A percentile compares a stretch with the other conserved stretches of the same genome.
Evolutionary conservation across 345 rosid species (phyloP).

Genomic region (Microcos paniculata): DNA sequence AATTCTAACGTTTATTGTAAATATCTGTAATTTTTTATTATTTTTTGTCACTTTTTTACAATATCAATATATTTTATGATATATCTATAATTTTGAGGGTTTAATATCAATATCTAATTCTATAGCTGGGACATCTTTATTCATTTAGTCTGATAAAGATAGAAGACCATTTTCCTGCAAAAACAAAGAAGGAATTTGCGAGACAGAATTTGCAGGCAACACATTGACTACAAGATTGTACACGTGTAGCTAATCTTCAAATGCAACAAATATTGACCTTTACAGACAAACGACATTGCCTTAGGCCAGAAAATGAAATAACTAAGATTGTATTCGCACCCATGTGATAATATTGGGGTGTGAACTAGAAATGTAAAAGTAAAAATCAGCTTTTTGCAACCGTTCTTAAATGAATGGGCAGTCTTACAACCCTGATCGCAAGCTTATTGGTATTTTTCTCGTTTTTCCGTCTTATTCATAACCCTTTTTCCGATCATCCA

Average conservation of each 20-base stretch:
- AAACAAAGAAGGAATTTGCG: background rate
- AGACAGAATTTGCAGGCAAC: background rate
- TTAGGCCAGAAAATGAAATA: background rate
- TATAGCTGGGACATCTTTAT: no score
- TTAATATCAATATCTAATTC: no score
- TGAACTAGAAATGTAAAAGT: background rate
- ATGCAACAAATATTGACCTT: background rate
- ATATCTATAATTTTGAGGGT: no score
- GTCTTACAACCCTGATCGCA: background rate
- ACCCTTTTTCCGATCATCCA: constrained; percentile 89
- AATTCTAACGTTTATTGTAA: no score
- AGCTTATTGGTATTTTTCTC: background rate
- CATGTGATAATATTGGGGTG: background rate
- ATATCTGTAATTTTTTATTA: no score
- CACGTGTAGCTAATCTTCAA: background rate
- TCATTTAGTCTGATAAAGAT: background rate
- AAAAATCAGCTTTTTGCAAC: background rate
- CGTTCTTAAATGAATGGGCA: background rate
- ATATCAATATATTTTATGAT: no score
- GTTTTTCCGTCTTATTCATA: constrained; percentile 40
- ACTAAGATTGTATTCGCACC: background rate
- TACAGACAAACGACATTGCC: background rate
- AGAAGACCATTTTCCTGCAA: background rate
- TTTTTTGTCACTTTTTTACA: no score
- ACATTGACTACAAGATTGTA: background rate